A percentile compares a stretch with the other conserved stretches of the same genome.
Conservation (phyloP, 345 rosid species). For the Combretum micranthum region DNA sequence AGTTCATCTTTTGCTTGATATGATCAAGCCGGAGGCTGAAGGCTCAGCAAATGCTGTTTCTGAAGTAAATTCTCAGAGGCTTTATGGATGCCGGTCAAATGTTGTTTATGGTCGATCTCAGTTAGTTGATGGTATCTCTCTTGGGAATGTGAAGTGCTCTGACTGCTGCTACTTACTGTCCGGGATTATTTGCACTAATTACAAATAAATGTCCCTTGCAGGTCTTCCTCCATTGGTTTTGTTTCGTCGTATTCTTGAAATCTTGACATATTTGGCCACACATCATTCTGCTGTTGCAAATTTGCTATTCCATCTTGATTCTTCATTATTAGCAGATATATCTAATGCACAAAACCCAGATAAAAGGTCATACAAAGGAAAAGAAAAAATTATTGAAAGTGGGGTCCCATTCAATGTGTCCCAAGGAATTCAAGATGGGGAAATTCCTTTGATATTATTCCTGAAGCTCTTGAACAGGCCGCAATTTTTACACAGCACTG, state of each 20-base stretch:
- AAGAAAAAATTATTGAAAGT: constrained; percentile 55
- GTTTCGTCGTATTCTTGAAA: constrained; percentile 78
- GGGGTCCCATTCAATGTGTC: constrained; percentile 22
- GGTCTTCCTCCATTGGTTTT: constrained; percentile 93
- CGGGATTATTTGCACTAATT: constrained; percentile 2
- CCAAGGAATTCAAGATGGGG: constrained; percentile 28
- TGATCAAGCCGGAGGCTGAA: constrained; percentile 84
- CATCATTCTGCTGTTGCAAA: constrained; percentile 80
- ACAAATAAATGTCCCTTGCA: constrained; percentile 19
- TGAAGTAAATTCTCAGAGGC: constrained; percentile 67
- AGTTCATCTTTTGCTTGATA: constrained; percentile 64
- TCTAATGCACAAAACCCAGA: constrained; percentile 28
- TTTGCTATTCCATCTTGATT: constrained; percentile 74
- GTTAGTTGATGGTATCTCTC: constrained; percentile 65
- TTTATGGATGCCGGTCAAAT: constrained; percentile 91
- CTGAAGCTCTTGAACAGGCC: constrained; percentile 81
- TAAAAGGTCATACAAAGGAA: constrained; percentile 57
- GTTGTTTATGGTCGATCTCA: constrained; percentile 88
- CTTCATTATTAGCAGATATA: constrained; percentile 37
- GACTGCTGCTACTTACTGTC: constrained; percentile 1
- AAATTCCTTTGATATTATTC: constrained; percentile 69
- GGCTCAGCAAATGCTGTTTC: constrained; percentile 59
- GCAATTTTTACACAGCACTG: constrained; percentile 58
- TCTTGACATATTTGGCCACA: constrained; percentile 72
- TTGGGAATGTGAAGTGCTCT: constrained; percentile 4